A percentile compares a stretch with the other conserved stretches of the same genome.
Conservation (phyloP, 805 yeast species). For the Metschnikowia noctiluminum region DNA sequence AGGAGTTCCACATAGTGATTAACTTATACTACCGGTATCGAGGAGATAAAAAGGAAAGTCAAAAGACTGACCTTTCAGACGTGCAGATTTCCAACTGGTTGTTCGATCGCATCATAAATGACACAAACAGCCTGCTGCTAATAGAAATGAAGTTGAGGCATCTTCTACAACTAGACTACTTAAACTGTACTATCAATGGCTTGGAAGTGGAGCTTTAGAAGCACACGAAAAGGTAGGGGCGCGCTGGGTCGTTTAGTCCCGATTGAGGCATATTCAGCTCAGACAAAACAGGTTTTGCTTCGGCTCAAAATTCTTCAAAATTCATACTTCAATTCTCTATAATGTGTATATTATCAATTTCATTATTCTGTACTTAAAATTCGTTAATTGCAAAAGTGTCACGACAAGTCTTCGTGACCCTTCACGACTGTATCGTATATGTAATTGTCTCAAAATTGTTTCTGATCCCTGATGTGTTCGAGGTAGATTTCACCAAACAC, state of each 20-base stretch:
- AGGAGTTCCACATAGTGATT: constrained; percentile 5
- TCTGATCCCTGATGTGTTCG: constrained; percentile 24
- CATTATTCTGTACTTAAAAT: not conserved
- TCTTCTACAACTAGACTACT: constrained; percentile 8
- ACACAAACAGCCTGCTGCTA: constrained; percentile 8
- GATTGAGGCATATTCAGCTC: too few species aligned
- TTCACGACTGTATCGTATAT: not conserved
- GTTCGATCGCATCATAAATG: constrained; percentile 13
- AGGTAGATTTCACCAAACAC: constrained; percentile 74
- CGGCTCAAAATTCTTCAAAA: not conserved
- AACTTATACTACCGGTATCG: constrained; percentile 11
- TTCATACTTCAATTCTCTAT: constrained; percentile 4
- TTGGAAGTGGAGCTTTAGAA: constrained; percentile 14
- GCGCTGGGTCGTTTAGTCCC: constrained; percentile 2
- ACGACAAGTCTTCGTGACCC: too few species aligned
- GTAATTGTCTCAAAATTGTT: constrained; percentile 2
- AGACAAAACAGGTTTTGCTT: too few species aligned
- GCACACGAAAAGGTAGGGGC: not conserved
- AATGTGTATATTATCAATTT: not conserved
- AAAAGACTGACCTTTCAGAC: constrained; percentile 8
- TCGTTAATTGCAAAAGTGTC: constrained; percentile 6
- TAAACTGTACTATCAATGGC: constrained; percentile 13
- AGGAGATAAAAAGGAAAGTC: constrained; percentile 1
- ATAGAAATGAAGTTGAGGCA: constrained; percentile 15
- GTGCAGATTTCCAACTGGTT: constrained; percentile 12